These are phyloP conservation scores for Neolentinus lepideus DNA, from an alignment of 1,284 basidiomycete genomes.

Conservation along the genomic window DNA sequence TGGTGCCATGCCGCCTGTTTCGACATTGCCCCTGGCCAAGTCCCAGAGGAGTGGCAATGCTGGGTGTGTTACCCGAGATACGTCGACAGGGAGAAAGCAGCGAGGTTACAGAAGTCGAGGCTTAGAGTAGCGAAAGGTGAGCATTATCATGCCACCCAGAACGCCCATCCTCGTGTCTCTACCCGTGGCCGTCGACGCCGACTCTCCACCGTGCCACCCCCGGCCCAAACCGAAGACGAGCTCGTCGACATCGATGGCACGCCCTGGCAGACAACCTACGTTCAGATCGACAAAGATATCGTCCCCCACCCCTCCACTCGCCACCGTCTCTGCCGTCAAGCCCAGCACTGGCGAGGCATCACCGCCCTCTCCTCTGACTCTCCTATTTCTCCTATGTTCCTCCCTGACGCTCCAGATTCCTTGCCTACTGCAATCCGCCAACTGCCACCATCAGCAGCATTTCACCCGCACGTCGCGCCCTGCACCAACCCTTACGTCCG, in stretches of 20 bases:
- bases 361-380: constrained; percentile 38
- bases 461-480: constrained; percentile 26
- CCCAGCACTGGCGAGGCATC: constrained; percentile 61
- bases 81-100: constrained; percentile 33
- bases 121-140: constrained; percentile 33
- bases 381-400: not conserved
- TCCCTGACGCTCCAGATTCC: constrained; percentile 3
- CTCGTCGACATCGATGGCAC: constrained; percentile 44
- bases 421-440: constrained; percentile 21
- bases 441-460: constrained; percentile 17
- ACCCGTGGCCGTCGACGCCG: constrained; percentile 9
- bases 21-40: constrained; percentile 56
- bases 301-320: constrained; percentile 44
- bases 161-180: constrained; percentile 15
- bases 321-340: constrained; percentile 48
- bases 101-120: constrained; percentile 6
- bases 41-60: constrained; percentile 72
- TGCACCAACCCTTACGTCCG: constrained; percentile 32
- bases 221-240: constrained; percentile 32
- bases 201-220: constrained; percentile 13
- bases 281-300: constrained; percentile 43
- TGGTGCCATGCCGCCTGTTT: constrained; percentile 94
- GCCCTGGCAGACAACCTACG: constrained; percentile 28
- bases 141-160: constrained; percentile 24
- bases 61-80: constrained; percentile 48